phyloP scores from a whole-genome alignment of 495 filamentous ascomycete genomes.

The Chaetomium fimeti region DNA sequence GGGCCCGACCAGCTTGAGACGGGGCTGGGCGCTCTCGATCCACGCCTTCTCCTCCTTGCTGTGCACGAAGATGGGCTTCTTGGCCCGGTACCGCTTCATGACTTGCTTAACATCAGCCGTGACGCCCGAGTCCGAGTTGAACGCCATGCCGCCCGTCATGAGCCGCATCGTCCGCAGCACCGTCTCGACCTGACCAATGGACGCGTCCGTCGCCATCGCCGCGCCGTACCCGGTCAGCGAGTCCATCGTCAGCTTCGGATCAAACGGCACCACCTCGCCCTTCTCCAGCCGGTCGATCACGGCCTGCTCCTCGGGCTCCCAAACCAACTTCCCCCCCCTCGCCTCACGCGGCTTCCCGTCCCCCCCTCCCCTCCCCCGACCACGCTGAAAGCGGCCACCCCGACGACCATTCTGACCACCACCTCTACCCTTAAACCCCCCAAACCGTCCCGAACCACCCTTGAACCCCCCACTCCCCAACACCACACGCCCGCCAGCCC shows the following conservation, averaged over 20 bases:
- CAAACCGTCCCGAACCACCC: background rate
- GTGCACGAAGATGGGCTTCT: conserved; percentile 37
- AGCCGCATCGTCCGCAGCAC: conserved; percentile 36
- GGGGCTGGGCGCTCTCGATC: conserved; percentile 31
- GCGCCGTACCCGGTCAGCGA: conserved; percentile 35
- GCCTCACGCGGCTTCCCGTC: background rate
- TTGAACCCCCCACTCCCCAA: background rate
- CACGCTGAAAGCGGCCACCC: conserved; percentile 1
- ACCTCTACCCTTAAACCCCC: background rate
- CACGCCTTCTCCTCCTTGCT: conserved; percentile 37
- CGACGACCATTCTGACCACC: conserved; percentile 3
- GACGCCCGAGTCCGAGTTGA: conserved; percentile 28
- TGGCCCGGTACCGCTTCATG: conserved; percentile 22
- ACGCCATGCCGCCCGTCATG: conserved; percentile 34
- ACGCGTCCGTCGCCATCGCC: conserved; percentile 32
- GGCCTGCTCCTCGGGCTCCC: conserved; percentile 26
- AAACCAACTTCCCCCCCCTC: conserved; percentile 18
- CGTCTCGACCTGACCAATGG: conserved; percentile 30
- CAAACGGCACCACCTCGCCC: conserved; percentile 32
- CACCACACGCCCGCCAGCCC: background rate
- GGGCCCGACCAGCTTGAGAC: conserved; percentile 24
- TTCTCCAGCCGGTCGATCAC: conserved; percentile 30
- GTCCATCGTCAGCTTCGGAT: conserved; percentile 27
- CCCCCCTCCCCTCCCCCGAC: background rate
- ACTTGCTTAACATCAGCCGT: conserved; percentile 27